These are phyloP conservation scores for Umbilicus rupestris DNA, from an alignment of 164 flowering plant genomes.

Conservation along the genomic window DNA sequence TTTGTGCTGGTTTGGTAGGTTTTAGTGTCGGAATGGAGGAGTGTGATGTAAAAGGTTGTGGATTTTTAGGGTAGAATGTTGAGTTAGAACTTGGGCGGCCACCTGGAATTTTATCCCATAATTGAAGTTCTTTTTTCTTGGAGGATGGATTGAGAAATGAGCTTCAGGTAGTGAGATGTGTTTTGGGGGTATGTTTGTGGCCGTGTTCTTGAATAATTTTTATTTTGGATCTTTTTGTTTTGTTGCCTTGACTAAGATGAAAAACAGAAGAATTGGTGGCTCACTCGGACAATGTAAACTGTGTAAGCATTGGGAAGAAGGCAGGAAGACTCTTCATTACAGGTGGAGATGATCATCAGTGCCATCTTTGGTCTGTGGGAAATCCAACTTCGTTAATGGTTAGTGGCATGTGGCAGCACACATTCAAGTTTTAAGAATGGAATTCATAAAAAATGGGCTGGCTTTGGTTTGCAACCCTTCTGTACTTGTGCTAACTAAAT, in stretches of 20 bases:
- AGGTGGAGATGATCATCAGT: slow-evolving; percentile 84
- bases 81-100: background rate
- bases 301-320: slow-evolving; percentile 71
- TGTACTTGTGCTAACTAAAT: background rate
- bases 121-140: background rate
- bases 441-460: background rate
- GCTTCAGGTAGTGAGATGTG: no score
- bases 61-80: background rate
- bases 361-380: slow-evolving; percentile 82
- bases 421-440: background rate
- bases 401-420: slow-evolving; percentile 15
- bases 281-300: slow-evolving; percentile 61
- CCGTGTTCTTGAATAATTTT: slow-evolving; percentile 11
- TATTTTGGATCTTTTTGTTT: background rate
- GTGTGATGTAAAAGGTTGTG: background rate
- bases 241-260: slow-evolving; percentile 33
- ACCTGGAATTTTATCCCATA: background rate
- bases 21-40: background rate
- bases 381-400: slow-evolving; percentile 66
- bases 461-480: background rate
- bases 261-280: slow-evolving; percentile 79
- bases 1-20: background rate
- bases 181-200: background rate
- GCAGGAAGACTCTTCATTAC: slow-evolving; percentile 47
- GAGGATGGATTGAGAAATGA: background rate